Evolutionary conservation across 2,329 filamentous ascomycete species (phyloP), one percentile per base, ranked within the genome.

Genomic region (Colletotrichum zoysiae): DNA sequence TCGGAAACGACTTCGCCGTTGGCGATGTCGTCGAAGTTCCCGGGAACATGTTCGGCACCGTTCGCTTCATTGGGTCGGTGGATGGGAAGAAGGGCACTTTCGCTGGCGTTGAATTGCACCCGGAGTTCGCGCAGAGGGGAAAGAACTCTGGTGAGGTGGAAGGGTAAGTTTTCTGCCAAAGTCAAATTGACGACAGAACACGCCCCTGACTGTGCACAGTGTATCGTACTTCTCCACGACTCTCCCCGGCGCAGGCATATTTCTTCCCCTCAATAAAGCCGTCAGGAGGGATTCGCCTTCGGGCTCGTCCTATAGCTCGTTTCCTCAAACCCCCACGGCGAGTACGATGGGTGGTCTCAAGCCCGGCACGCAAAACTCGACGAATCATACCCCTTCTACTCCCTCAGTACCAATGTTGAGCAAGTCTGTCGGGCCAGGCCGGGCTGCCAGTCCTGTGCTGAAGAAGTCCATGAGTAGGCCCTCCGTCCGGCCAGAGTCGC

Each of bases 121-220:
- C 89, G 65, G 93, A 97, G 76, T 97, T 92, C 84, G 93, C 95
- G 44, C 82, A 87, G 63, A 90, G 92, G 79, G 96, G 96, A 44
- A 99, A 99, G 86, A 99, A 99, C 79, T 97, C 89, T 78, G 96
- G 96, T 74, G 95, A 97, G 81, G 96, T 98, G 66, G 95, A 98
- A 76, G 96, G 95, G 93, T 95, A 87, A 82, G 89, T 69, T 53
- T 50, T 23, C 73, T 64, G 51, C 50, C 44, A 50, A 35, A 26
- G 6, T 61, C 74, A 60, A 70, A 74, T 53, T 63, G 57, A 66
- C 18, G 30, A 26, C 16, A 48, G 7, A 56, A 40, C 16, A 50
- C 76, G 65, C 58, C 18, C 72, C 67, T 74, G 38, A 51, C 60
- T 69, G 33, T 26, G 33, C 33, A 48, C 78, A 92, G 90, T 68